Evolutionary conservation across 805 yeast genomes (phyloP).

Genomic region (Scheffersomyces spartinae): DNA sequence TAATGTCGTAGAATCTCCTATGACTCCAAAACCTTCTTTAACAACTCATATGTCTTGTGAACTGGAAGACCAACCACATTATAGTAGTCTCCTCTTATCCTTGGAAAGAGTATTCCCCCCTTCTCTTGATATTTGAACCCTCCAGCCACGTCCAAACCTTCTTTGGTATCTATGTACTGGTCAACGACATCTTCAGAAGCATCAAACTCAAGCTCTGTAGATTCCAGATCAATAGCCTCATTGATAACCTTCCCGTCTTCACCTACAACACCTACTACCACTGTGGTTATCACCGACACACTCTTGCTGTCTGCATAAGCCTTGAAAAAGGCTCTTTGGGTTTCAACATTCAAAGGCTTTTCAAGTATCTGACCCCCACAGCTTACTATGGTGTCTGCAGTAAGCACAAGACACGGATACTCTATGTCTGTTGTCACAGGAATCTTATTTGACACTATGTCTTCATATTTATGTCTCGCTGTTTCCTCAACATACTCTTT

Average conservation of each 20-base stretch:
- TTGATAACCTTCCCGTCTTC: conserved; percentile 1
- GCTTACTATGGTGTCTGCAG: conserved; percentile 77
- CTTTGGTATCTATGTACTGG: conserved; percentile 56
- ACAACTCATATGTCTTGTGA: conserved; percentile 37
- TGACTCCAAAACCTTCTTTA: conserved; percentile 22
- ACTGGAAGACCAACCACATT: conserved; percentile 87
- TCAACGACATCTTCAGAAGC: conserved; percentile 45
- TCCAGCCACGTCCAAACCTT: conserved; percentile 80
- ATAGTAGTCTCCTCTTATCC: conserved; percentile 68
- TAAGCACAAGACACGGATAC: conserved; percentile 27
- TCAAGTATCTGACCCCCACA: conserved; percentile 55
- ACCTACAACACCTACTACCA: conserved; percentile 4
- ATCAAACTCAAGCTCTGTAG: conserved; percentile 35
- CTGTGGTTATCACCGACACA: conserved; percentile 23
- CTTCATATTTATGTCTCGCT: conserved; percentile 55
- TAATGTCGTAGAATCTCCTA: too few species aligned
- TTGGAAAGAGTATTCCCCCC: conserved; percentile 54
- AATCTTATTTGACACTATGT: too few species aligned
- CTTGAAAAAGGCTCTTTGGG: conserved; percentile 18
- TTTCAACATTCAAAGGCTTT: conserved; percentile 44
- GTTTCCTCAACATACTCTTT: conserved; percentile 58
- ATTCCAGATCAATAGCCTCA: conserved; percentile 10
- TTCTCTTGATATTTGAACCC: conserved; percentile 78
- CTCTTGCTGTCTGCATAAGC: conserved; percentile 10
- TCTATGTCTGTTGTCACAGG: too few species aligned